These are phyloP conservation scores for Sindora glabra DNA, from an alignment of 306 rosid genomes.

Conservation along the genomic window DNA sequence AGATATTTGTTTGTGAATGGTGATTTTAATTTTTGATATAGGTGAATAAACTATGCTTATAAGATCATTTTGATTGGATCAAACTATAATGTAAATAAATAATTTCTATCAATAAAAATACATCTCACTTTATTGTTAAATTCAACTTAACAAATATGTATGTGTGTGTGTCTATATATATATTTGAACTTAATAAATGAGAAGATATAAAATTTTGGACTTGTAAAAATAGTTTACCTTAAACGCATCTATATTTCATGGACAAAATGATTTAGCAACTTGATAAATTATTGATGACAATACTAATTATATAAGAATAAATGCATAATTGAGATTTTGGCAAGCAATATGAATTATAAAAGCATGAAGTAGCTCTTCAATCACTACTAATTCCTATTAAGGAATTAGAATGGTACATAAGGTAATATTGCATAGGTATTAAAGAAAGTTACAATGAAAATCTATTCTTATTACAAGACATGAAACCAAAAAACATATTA, in stretches of 20 bases:
- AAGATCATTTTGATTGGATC: no score
- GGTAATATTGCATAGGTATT: neutral
- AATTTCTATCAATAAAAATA: no score
- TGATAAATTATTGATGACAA: slow-evolving; percentile 47
- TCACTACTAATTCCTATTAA: slow-evolving; percentile 64
- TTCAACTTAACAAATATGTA: no score
- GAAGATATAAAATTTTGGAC: no score
- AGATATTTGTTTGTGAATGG: no score
- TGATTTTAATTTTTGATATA: no score
- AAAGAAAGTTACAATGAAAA: slow-evolving; percentile 7
- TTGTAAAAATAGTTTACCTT: slow-evolving; percentile 38
- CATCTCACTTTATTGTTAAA: no score
- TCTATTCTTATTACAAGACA: neutral
- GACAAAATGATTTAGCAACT: slow-evolving; percentile 43
- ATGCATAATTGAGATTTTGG: slow-evolving; percentile 51
- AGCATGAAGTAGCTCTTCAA: slow-evolving; percentile 87
- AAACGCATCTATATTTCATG: slow-evolving; percentile 59
- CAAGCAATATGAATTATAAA: slow-evolving; percentile 63
- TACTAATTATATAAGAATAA: slow-evolving; percentile 55
- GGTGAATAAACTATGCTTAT: no score
- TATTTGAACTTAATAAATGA: no score
- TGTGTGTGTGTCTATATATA: no score
- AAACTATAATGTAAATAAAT: no score
- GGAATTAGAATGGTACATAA: slow-evolving; percentile 13
- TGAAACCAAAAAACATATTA: neutral